Evolutionary conservation across 1,284 basidiomycete species (phyloP).

Genomic region (Veloporphyrellus conicus): DNA sequence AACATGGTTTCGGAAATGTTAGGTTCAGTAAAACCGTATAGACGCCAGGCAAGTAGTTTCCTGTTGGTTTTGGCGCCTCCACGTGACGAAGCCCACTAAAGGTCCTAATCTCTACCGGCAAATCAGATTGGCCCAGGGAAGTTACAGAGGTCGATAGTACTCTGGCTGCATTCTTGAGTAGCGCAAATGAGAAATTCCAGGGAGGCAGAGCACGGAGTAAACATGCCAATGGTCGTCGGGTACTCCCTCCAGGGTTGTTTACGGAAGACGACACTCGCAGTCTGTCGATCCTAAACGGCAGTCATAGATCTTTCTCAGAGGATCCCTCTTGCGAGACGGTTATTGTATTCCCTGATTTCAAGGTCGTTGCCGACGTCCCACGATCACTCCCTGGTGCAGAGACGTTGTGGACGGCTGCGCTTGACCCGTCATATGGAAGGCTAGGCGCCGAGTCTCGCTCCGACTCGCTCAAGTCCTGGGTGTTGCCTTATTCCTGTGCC

Average conservation of each 20-base stretch:
- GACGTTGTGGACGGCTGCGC: constrained; percentile 58
- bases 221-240: constrained; percentile 13
- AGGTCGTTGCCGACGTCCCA: constrained; percentile 67
- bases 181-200: constrained; percentile 31
- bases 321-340: constrained; percentile 66
- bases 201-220: constrained; percentile 23
- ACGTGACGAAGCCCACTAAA: constrained; percentile 27
- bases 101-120: constrained; percentile 85
- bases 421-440: constrained; percentile 54
- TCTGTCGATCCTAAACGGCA: constrained; percentile 77
- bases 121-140: constrained; percentile 79
- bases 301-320: constrained; percentile 62
- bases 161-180: constrained; percentile 60
- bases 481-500: constrained; percentile 70
- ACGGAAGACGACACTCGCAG: constrained; percentile 48
- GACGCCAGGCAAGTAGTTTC: constrained; percentile 57
- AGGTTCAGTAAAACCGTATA: constrained; percentile 78
- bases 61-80: not conserved
- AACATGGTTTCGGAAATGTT: constrained; percentile 78
- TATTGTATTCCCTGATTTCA: constrained; percentile 88
- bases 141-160: constrained; percentile 65
- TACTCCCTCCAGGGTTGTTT: constrained; percentile 52
- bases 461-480: constrained; percentile 59
- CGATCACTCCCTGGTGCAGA: constrained; percentile 62
- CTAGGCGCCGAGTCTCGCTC: constrained; percentile 41